Evolutionary conservation across 176 grass and related monocot species (phyloP), one percentile per base, ranked within the genome.

Genomic region (Tillandsia fasciculata): DNA sequence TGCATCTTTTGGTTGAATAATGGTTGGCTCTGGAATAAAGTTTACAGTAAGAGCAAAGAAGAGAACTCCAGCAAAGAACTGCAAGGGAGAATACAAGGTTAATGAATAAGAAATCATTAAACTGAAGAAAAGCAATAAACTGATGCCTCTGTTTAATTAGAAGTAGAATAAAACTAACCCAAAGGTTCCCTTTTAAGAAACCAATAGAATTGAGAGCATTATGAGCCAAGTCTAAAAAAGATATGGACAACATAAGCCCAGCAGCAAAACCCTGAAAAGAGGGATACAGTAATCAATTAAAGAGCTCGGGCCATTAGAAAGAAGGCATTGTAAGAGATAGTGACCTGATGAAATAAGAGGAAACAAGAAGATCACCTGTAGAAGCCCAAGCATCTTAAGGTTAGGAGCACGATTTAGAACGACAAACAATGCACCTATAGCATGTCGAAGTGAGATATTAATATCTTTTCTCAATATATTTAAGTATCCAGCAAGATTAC

Each of bases 241-340:
- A 97, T 54, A 97, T 92, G 83, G 86, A 85, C 79, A 97, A 53
- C 89, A 97, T 97, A 83, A 97, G 89, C 7, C 94, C 94, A 66
- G 94, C 94, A 53, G 86, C 89, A 79, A 97, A 97, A 47, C 89
- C 93, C 89, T 97, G 76, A 70, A 52, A 74, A 77, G 48, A 70
- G 26, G 69, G 50, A 65, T 57, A 53, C 33, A 42, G 33, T 33
- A 59, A 63, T 22, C 59, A 52, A 64, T 26, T 76, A 12, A 51
- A 74, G 20, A 66, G 26, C 10, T 7, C 11, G 42, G 72, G 67
- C 13, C 11, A 47, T 47, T 15, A 83, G 73, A 72, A 63, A 48
- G 70, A 11, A 63, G 53, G 9, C n/a, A 58, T 3, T 22, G 67
- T 13, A 65, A 65, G 57, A 52, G 1, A 73, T 67, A 48, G 50